phyloP scores from a whole-genome alignment of 106 monocot genomes.

The Vanilla planifolia region DNA sequence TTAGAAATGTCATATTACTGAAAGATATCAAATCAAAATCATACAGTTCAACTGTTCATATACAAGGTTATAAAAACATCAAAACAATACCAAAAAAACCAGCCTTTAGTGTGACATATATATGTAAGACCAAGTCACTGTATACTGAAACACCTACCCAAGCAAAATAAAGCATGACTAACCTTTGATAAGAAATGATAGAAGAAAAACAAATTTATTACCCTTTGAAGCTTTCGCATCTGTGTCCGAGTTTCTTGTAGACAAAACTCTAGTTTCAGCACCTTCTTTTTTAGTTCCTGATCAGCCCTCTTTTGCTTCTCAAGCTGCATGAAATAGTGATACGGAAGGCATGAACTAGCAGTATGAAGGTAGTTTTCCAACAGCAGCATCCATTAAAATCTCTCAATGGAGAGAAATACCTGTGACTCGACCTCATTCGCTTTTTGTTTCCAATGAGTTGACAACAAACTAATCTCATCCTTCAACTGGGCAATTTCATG shows the following conservation, averaged over 20 bases:
- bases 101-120: too few species aligned
- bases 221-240: constrained; percentile 83
- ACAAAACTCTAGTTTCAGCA: constrained; percentile 86
- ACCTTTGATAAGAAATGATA: not conserved
- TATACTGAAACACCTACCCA: too few species aligned
- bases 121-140: too few species aligned
- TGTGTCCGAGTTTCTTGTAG: constrained; percentile 82
- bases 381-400: not conserved
- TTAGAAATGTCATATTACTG: too few species aligned
- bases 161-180: too few species aligned
- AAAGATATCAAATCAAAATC: too few species aligned
- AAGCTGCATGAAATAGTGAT: constrained; percentile 28
- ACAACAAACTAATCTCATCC: constrained; percentile 80
- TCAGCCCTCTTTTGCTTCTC: constrained; percentile 74
- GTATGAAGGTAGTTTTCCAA: not conserved
- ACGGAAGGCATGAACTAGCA: not conserved
- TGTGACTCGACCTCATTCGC: constrained; percentile 71
- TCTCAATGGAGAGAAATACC: constrained; percentile 21
- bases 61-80: too few species aligned
- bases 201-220: constrained; percentile 16
- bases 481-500: constrained; percentile 72
- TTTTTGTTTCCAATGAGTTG: constrained; percentile 82
- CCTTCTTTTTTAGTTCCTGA: constrained; percentile 88
- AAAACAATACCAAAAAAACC: too few species aligned
- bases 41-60: too few species aligned